Percentiles rank a stretch among this genome's conserved stretches.
Evolutionary conservation across 129 eudicot species (phyloP).

Genomic region (Artemisia tridentata): DNA sequence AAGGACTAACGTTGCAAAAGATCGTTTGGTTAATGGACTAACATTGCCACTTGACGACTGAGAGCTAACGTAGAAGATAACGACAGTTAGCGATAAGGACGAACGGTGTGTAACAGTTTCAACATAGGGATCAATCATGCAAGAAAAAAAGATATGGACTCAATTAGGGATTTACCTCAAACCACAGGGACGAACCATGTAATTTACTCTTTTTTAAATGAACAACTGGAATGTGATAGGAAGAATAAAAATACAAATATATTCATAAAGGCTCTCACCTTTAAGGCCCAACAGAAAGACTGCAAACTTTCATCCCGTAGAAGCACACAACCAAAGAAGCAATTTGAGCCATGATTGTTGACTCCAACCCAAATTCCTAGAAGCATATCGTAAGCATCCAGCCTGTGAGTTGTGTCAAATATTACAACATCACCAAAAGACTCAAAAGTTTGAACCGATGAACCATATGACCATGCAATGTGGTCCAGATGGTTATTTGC

Average conservation of each 20-base stretch:
- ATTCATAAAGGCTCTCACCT: slow-evolving; percentile 44
- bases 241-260: neutral
- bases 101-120: no score
- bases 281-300: slow-evolving; percentile 81
- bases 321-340: slow-evolving; percentile 74
- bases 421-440: slow-evolving; percentile 70
- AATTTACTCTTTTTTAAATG: slow-evolving; percentile 3
- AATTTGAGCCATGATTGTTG: slow-evolving; percentile 69
- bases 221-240: slow-evolving; percentile 5
- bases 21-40: no score
- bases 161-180: no score
- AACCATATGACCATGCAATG: slow-evolving; percentile 81
- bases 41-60: no score
- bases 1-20: no score
- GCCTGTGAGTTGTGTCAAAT: slow-evolving; percentile 77
- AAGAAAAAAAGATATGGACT: no score
- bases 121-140: no score
- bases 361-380: slow-evolving; percentile 88
- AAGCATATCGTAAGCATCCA: slow-evolving; percentile 88
- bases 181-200: no score
- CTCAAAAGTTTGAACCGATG: slow-evolving; percentile 57
- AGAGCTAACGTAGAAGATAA: no score
- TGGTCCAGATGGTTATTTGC: slow-evolving; percentile 74
- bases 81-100: no score
- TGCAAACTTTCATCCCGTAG: slow-evolving; percentile 74